These are phyloP conservation scores for Boletus calvinii DNA, from an alignment of 1,284 basidiomycete genomes.

Conservation along the genomic window DNA sequence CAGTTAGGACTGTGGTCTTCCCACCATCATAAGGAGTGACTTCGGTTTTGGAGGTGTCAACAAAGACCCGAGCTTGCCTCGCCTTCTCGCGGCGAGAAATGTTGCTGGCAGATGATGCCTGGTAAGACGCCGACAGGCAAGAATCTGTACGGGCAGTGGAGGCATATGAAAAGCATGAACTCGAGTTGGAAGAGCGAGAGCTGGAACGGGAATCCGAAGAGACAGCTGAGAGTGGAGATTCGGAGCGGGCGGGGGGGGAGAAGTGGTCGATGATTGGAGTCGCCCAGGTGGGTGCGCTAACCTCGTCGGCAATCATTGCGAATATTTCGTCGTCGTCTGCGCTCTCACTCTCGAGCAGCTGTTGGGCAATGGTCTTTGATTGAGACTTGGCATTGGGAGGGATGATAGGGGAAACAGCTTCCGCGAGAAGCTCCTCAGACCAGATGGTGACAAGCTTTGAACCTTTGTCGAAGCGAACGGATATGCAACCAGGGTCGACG, in stretches of 20 bases:
- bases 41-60: constrained; percentile 69
- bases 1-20: constrained; percentile 80
- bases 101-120: constrained; percentile 38
- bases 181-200: constrained; percentile 69
- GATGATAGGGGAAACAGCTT: constrained; percentile 28
- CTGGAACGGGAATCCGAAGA: constrained; percentile 72
- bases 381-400: constrained; percentile 38
- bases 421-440: constrained; percentile 49
- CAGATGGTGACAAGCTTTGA: constrained; percentile 58
- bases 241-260: constrained; percentile 49
- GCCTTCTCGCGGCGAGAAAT: constrained; percentile 66
- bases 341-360: constrained; percentile 62
- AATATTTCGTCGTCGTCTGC: constrained; percentile 73
- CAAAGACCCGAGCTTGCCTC: constrained; percentile 63
- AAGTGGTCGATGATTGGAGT: constrained; percentile 62
- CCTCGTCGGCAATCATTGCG: constrained; percentile 67
- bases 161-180: constrained; percentile 60
- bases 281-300: constrained; percentile 63
- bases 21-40: constrained; percentile 82
- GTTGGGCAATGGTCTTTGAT: constrained; percentile 66
- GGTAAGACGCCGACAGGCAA: constrained; percentile 43
- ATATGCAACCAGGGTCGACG: constrained; percentile 73
- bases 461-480: constrained; percentile 53
- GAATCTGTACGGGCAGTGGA: constrained; percentile 43
- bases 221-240: constrained; percentile 56